Base-by-base conservation (phyloP, 2,329 filamentous ascomycete species). In the Didymella exigua region DNA sequence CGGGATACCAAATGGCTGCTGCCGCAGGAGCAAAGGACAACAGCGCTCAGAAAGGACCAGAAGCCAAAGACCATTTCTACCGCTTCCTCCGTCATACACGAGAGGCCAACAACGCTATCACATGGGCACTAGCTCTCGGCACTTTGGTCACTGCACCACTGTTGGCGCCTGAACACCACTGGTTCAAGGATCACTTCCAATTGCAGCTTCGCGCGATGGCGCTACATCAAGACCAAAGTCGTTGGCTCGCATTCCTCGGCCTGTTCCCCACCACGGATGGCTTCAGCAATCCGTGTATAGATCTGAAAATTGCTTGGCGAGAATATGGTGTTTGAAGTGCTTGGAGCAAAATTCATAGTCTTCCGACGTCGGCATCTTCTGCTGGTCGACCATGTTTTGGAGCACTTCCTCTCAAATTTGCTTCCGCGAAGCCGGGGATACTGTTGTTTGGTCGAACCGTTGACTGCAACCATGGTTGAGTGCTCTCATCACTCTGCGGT, bases 101-200 rank as follows among this genome's bases (percentile, higher is more conserved):
- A 8, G 36, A 54, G 16, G 54, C 50, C 2, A 59, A 58, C 31
- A 62, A 63, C 16, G 59, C 51, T 8, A 56, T 65, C 11, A 53
- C 56, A 1, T 67, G 64, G 64, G 56, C 48, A 10, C 43, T 67
- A 3, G 55, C 54, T 21, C 48, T 66, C 9, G 64, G 62, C 5
- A 63, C 58, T 13, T 42, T 67, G 5, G 48, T 60, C n/a, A 58
- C 64, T 10, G 44, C 56, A 4, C 31, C 49, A 14, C 16, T 59
- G 3, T 23, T 51, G 10, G 38, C 50, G 13, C 61, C 64, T 16
- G 61, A 64, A 33, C 42, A 62, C 34, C 26, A 33, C 5, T 67
- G 64, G 62, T 66, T 64, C 46, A 58, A 54, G 18, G 55, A 40
- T 2, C 58, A 59, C 9, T 59, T 67, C 21, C 45, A 49, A 16